Percentiles rank a stretch among this genome's conserved stretches.
Evolutionary conservation across 257 asterid genomes (phyloP).

Genomic region (Jacaranda copaia): DNA sequence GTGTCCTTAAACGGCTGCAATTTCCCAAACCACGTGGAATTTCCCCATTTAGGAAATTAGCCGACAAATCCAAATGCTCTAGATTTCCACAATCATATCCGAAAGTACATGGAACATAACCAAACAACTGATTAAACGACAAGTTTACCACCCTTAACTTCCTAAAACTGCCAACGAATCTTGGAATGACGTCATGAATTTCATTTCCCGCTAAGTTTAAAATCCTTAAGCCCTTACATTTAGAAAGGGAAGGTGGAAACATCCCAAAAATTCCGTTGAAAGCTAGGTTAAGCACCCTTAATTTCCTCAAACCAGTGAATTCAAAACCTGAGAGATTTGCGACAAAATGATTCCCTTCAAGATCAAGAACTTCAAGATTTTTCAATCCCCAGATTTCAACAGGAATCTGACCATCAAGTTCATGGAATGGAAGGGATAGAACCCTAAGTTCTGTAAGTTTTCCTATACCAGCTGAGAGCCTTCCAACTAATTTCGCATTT

Average conservation of each 20-base stretch:
- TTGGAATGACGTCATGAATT: slow-evolving; percentile 45
- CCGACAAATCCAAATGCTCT: slow-evolving; percentile 55
- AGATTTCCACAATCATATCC: slow-evolving; percentile 47
- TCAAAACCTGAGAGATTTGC: slow-evolving; percentile 46
- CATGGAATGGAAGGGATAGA: slow-evolving; percentile 55
- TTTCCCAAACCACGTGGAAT: slow-evolving; percentile 47
- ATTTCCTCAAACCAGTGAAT: slow-evolving; percentile 40
- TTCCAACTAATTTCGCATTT: slow-evolving; percentile 43
- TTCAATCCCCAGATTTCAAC: slow-evolving; percentile 45
- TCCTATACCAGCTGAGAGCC: slow-evolving; percentile 40
- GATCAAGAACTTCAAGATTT: slow-evolving; percentile 57
- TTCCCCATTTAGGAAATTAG: slow-evolving; percentile 46
- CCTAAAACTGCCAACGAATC: slow-evolving; percentile 40
- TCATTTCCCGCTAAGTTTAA: slow-evolving; percentile 48
- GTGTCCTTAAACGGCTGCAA: slow-evolving; percentile 49
- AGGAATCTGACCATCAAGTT: slow-evolving; percentile 51
- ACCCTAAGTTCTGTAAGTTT: slow-evolving; percentile 48
- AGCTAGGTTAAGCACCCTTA: slow-evolving; percentile 54
- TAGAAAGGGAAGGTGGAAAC: slow-evolving; percentile 45
- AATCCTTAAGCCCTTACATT: slow-evolving; percentile 44
- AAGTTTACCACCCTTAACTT: slow-evolving; percentile 43
- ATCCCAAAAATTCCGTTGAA: slow-evolving; percentile 41
- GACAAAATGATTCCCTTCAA: slow-evolving; percentile 47
- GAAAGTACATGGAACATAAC: slow-evolving; percentile 39
- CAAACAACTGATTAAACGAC: slow-evolving; percentile 52